Percentiles rank a stretch among this genome's conserved stretches.
Evolutionary conservation across 495 filamentous ascomycete genomes (phyloP).

Genomic region (Aspergillus affinis): DNA sequence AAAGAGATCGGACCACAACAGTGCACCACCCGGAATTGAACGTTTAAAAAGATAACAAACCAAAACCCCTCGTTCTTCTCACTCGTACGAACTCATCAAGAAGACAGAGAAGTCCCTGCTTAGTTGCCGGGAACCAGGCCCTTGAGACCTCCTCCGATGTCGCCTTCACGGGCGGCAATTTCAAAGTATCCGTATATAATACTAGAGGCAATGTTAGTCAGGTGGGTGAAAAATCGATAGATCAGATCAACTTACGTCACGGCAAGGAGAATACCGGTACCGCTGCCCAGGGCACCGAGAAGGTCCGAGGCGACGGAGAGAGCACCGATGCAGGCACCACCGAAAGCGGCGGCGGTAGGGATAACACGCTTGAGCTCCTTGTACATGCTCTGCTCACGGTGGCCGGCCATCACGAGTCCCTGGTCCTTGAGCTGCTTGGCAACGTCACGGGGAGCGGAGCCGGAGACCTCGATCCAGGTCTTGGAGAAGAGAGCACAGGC

Average conservation of each 20-base stretch:
- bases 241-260: constrained; percentile 77
- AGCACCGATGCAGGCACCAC: constrained; percentile 98
- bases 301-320: constrained; percentile 94
- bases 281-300: constrained; percentile 91
- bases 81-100: constrained; percentile 40
- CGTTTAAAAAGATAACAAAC: constrained; percentile 27
- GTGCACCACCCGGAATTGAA: constrained; percentile 29
- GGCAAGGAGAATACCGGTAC: constrained; percentile 96
- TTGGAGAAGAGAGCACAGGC: constrained; percentile 99
- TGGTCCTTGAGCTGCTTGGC: constrained; percentile 99
- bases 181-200: constrained; percentile 99
- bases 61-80: constrained; percentile 28
- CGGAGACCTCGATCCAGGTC: constrained; percentile 99
- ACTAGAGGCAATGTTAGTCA: constrained; percentile 45
- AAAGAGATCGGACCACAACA: constrained; percentile 22
- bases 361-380: constrained; percentile 99
- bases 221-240: background rate
- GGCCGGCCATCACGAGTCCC: constrained; percentile 98
- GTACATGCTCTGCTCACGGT: constrained; percentile 99
- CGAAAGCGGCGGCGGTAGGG: constrained; percentile 95
- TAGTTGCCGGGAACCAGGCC: constrained; percentile 69
- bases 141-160: constrained; percentile 81
- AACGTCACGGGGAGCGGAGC: constrained; percentile 94
- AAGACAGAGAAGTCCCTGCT: constrained; percentile 21
- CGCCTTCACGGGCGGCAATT: constrained; percentile 97